These are phyloP conservation scores for Lactarius akahatsu DNA, from an alignment of 768 basidiomycete species.

Conservation along the genomic window DNA sequence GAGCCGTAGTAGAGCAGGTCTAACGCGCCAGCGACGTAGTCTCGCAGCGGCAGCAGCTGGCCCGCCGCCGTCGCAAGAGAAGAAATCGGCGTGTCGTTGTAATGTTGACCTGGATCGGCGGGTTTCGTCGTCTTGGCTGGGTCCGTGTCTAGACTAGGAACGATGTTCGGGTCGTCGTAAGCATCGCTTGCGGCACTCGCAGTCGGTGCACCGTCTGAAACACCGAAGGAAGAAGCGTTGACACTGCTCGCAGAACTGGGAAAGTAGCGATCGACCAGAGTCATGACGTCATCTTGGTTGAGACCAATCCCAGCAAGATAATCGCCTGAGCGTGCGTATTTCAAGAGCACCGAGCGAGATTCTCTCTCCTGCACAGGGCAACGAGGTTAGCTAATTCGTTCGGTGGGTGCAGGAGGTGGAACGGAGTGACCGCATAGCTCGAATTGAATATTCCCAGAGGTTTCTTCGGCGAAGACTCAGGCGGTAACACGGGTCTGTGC, in stretches of 20 bases:
- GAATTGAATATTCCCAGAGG: constrained; percentile 31
- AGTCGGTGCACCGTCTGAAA: neutral
- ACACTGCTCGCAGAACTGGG: constrained; percentile 20
- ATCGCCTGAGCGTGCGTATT: constrained; percentile 35
- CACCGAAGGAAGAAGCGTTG: constrained; percentile 8
- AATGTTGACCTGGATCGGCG: too few species aligned
- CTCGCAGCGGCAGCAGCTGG: constrained; percentile 37
- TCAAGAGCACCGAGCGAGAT: constrained; percentile 32
- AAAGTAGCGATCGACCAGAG: constrained; percentile 30
- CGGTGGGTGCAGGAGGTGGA: neutral
- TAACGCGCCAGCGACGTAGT: constrained; percentile 40
- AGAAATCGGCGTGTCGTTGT: neutral
- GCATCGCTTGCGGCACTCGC: neutral
- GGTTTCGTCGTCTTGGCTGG: too few species aligned
- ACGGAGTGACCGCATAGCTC: constrained; percentile 29
- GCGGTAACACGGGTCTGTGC: constrained; percentile 1
- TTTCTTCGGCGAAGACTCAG: constrained; percentile 14
- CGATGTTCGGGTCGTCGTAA: constrained; percentile 1
- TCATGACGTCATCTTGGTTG: constrained; percentile 34
- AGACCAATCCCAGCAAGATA: constrained; percentile 37
- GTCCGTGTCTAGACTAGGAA: neutral
- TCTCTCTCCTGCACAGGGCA: constrained; percentile 32
- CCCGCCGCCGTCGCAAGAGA: neutral
- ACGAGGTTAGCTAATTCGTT: neutral
- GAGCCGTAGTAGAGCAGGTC: constrained; percentile 52